Evolutionary conservation across 768 basidiomycete genomes (phyloP).

Genomic region (Xanthoconium stramineum): DNA sequence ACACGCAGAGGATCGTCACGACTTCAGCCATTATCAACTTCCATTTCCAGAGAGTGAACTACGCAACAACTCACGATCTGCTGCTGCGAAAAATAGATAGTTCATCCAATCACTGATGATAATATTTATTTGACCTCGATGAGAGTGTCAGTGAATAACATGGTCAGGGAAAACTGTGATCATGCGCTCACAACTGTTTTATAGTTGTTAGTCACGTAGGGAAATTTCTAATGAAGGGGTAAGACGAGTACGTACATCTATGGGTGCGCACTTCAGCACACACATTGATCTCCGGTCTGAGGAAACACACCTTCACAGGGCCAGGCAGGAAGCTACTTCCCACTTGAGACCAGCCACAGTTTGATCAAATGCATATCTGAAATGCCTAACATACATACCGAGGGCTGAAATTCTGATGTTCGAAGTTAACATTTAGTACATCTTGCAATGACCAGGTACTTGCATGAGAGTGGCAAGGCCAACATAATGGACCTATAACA

Average conservation of each 20-base stretch:
- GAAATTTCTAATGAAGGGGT: not conserved
- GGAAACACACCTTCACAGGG: not conserved
- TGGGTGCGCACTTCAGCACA: not conserved
- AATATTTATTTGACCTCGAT: not conserved
- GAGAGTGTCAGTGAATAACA: too few species aligned
- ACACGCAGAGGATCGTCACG: too few species aligned
- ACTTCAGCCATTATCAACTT: too few species aligned
- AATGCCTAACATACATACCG: not conserved
- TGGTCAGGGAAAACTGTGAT: too few species aligned
- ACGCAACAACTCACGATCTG: too few species aligned
- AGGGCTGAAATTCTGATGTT: not conserved
- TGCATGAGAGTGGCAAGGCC: not conserved
- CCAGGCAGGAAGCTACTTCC: not conserved
- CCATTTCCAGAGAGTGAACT: too few species aligned
- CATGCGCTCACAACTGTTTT: not conserved
- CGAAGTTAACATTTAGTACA: not conserved
- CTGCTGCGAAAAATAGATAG: too few species aligned
- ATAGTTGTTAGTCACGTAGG: not conserved
- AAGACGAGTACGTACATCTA: not conserved
- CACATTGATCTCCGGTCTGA: not conserved
- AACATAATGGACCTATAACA: not conserved
- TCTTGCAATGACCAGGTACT: not conserved
- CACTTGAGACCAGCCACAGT: not conserved
- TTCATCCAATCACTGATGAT: not conserved
- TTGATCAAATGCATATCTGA: too few species aligned